A percentile compares a stretch with the other conserved stretches of the same genome.
Evolutionary conservation across 768 basidiomycete species (phyloP).

Genomic region (Pholiota molesta): DNA sequence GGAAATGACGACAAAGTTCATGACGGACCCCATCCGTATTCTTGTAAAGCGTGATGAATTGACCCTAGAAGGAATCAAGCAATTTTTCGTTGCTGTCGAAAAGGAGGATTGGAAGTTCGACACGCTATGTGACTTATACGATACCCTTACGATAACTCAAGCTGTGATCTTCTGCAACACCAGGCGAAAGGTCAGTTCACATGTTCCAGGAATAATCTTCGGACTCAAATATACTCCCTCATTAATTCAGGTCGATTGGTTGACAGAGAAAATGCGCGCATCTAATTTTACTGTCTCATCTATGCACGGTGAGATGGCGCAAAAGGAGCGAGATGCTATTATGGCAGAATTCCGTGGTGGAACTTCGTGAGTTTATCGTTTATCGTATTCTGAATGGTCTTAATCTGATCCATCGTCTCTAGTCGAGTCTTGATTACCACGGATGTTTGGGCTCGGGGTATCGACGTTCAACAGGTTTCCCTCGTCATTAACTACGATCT

Average conservation of each 20-base stretch:
- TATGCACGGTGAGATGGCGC: slow-evolving; percentile 96
- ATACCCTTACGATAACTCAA: slow-evolving; percentile 98
- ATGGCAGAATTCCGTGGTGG: slow-evolving; percentile 97
- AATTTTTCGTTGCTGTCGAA: slow-evolving; percentile 98
- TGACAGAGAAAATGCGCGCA: slow-evolving; percentile 98
- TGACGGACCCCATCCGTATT: slow-evolving; percentile 98
- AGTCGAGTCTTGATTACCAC: slow-evolving; percentile 95
- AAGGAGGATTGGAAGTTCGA: slow-evolving; percentile 99
- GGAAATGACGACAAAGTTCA: slow-evolving; percentile 99
- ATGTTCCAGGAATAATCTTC: not conserved
- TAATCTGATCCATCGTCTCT: slow-evolving; percentile 18
- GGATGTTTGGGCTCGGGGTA: slow-evolving; percentile 97
- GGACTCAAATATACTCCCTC: slow-evolving; percentile 12
- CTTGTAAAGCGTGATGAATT: slow-evolving; percentile 99
- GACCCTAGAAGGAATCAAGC: slow-evolving; percentile 95
- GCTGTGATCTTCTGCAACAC: slow-evolving; percentile 99
- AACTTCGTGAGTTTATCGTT: slow-evolving; percentile 66
- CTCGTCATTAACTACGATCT: slow-evolving; percentile 97
- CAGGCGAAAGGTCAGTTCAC: slow-evolving; percentile 76
- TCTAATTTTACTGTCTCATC: slow-evolving; percentile 98
- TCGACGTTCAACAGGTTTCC: slow-evolving; percentile 98
- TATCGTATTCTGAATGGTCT: slow-evolving; percentile 1
- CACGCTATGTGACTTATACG: slow-evolving; percentile 95
- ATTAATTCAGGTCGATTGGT: slow-evolving; percentile 81
- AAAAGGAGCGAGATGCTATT: slow-evolving; percentile 93